Evolutionary conservation across 2,329 filamentous ascomycete species (phyloP).

Genomic region (Tolypocladium ophioglossoides): DNA sequence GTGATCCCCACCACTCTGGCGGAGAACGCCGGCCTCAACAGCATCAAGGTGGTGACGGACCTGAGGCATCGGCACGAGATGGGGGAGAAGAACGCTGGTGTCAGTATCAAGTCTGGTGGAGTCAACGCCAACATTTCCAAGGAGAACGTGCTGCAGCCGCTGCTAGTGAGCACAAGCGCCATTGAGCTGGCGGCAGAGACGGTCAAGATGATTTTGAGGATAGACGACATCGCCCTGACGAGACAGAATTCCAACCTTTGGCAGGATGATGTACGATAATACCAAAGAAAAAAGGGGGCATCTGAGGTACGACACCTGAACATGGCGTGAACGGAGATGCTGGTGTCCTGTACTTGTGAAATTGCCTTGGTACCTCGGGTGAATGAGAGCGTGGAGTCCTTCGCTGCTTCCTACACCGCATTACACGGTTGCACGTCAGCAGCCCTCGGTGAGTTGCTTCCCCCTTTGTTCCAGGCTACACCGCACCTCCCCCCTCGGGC

Average conservation of each 20-base stretch:
- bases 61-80: conserved; percentile 87
- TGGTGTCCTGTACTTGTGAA: background rate
- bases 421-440: background rate
- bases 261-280: conserved; percentile 26
- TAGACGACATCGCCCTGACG: conserved; percentile 56
- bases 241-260: conserved; percentile 29
- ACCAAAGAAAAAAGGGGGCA: conserved; percentile 13
- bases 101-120: conserved; percentile 95
- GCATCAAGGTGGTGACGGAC: conserved; percentile 97
- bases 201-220: conserved; percentile 81
- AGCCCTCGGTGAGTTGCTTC: background rate
- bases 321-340: background rate
- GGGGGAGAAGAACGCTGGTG: conserved; percentile 90
- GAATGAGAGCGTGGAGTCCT: too few relatives aligned
- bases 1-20: conserved; percentile 93
- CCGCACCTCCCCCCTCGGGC: background rate
- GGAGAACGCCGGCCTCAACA: conserved; percentile 95
- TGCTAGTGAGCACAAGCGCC: conserved; percentile 93
- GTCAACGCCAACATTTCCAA: conserved; percentile 96
- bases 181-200: conserved; percentile 97
- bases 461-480: background rate
- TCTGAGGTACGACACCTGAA: background rate
- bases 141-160: conserved; percentile 91
- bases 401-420: background rate
- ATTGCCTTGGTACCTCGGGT: background rate